Evolutionary conservation across 768 basidiomycete species (phyloP).

Genomic region (Tricholoma hemisulphureum): DNA sequence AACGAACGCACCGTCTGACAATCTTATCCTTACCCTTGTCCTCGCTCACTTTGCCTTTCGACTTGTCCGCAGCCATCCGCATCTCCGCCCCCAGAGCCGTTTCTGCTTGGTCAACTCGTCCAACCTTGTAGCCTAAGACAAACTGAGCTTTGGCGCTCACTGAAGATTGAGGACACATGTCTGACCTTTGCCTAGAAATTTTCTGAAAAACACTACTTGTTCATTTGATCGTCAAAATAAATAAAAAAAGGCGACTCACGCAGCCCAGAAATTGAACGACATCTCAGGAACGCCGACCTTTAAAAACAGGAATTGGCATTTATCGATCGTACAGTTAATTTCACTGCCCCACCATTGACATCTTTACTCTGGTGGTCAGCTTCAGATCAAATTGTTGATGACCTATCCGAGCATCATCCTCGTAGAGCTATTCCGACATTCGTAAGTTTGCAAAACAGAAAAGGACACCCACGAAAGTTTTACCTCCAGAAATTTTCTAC

Average conservation of each 20-base stretch:
- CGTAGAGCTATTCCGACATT: constrained; percentile 62
- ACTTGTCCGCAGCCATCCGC: constrained; percentile 75
- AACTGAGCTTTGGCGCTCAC: background rate
- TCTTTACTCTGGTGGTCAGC: constrained; percentile 88
- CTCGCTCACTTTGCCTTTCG: constrained; percentile 53
- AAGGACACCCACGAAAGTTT: constrained; percentile 3
- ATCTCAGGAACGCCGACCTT: constrained; percentile 95
- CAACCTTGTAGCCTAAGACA: constrained; percentile 81
- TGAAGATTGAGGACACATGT: background rate
- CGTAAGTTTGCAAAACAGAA: constrained; percentile 1
- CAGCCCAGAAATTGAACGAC: constrained; percentile 91
- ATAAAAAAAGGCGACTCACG: constrained; percentile 45
- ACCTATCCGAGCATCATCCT: constrained; percentile 91
- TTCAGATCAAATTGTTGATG: constrained; percentile 96
- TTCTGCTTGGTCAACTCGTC: constrained; percentile 94
- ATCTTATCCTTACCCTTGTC: constrained; percentile 80
- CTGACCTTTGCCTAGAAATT: constrained; percentile 78
- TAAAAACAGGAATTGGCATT: background rate
- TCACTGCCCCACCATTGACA: constrained; percentile 84
- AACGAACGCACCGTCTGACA: constrained; percentile 61
- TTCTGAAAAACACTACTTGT: constrained; percentile 41
- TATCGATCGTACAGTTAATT: background rate
- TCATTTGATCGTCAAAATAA: background rate
- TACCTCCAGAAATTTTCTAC: constrained; percentile 80
- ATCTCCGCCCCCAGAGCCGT: constrained; percentile 97